Evolutionary conservation across 208 protist genomes (phyloP), one percentile per base, ranked within the genome.

Genomic region (Perkinsela sp.): DNA sequence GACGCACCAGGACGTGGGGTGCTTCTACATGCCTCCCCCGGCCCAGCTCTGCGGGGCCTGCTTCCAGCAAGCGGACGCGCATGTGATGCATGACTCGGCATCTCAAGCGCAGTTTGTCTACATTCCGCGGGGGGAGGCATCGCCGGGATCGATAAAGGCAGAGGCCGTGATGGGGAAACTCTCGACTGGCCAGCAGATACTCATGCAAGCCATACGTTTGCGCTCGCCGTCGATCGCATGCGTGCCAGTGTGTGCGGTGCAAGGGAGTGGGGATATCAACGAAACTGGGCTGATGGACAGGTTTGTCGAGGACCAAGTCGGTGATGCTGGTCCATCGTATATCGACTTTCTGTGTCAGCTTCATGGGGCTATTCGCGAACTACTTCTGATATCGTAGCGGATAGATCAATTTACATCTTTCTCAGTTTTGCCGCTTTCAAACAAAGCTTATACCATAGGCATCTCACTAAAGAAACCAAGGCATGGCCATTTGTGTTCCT

Each of bases 71-170:
- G 72, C 82, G 66, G 85, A 86, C 30, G 81, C 85, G 28, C 90
- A 91, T 75, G 73, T 81, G 67, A 73, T 92, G 31, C 85, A 85
- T 70, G 86, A 94, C 72, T 79, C 86, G 74, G 78, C 84, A 75
- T 76, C 79, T 30, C 74, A 76, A 31, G 32, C 84, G 29, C 82
- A 92, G 31, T 93, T 89, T 69, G 31, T 93, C 73, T 92, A 84
- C 82, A 82, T 93, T 40, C 85, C 85, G 31, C 75, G 73, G 2
- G 13, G 65, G 22, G 31, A 74, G 1, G 71, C 71, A n/a, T 79
- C 81, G 66, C 80, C 78, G 70, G 72, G 75, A 6, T 70, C 71
- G 1, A 66, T 71, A 29, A 79, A 73, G 30, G 81, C 77, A 0
- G 77, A 70, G 1, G 76, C 70, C 0, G 69, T 74, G 2, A 75